These are phyloP conservation scores for Flaveria floridana DNA, from an alignment of 140 eudicot species.

Conservation along the genomic window DNA sequence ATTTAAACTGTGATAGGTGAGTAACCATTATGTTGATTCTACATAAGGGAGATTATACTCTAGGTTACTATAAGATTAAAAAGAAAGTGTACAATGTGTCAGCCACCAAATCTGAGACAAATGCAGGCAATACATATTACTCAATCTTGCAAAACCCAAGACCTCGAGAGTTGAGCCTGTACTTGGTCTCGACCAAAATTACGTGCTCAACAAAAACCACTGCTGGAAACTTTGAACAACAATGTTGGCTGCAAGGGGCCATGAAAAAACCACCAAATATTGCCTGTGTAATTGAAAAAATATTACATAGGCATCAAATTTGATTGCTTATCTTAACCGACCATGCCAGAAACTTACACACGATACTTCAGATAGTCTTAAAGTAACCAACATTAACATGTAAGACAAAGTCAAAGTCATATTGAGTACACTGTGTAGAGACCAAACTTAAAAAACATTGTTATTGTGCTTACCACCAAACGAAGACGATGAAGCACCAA, in stretches of 20 bases:
- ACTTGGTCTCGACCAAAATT: not conserved
- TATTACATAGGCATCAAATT: not conserved
- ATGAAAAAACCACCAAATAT: not conserved
- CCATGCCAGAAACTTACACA: conserved; percentile 20
- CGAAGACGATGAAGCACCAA: conserved; percentile 54
- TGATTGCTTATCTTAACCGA: conserved; percentile 18
- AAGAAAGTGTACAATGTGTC: not conserved
- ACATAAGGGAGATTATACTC: conserved; percentile 12
- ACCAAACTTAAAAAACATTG: not conserved
- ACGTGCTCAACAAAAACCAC: conserved; percentile 12
- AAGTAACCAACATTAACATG: conserved; percentile 8
- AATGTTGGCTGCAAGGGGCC: not conserved
- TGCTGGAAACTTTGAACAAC: not conserved
- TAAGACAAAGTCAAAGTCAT: conserved; percentile 4
- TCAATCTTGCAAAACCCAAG: conserved; percentile 11
- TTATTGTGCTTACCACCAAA: conserved; percentile 43
- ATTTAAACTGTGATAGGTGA: not conserved
- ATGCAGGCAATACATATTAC: not conserved
- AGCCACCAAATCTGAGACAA: not conserved
- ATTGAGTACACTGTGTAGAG: not conserved
- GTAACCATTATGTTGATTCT: not conserved
- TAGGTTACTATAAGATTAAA: not conserved
- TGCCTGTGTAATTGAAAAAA: not conserved
- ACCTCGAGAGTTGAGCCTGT: not conserved
- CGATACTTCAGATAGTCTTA: not conserved